Evolutionary conservation across 2,329 filamentous ascomycete species (phyloP).

Genomic region (Alternaria brassicae): DNA sequence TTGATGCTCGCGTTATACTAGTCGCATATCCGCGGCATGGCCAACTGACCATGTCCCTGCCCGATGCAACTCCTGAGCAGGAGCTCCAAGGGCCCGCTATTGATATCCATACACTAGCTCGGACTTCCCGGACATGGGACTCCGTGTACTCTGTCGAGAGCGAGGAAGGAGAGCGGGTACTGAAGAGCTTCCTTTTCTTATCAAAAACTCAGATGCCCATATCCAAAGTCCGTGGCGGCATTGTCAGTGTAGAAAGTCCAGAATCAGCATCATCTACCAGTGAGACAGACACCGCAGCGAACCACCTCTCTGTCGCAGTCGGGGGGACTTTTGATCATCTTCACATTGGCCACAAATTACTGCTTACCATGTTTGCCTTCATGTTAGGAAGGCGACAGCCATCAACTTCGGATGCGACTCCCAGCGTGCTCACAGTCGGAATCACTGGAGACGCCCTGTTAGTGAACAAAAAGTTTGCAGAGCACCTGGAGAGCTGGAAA

Average conservation of each 20-base stretch:
- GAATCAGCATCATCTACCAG: constrained; percentile 4
- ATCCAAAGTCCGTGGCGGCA: constrained; percentile 46
- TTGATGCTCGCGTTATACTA: constrained; percentile 78
- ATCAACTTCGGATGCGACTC: constrained; percentile 21
- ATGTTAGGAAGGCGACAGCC: constrained; percentile 60
- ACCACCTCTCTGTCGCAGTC: constrained; percentile 73
- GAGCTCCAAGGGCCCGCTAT: constrained; percentile 58
- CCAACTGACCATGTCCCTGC: constrained; percentile 28
- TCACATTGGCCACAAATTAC: constrained; percentile 93
- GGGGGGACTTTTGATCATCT: constrained; percentile 97
- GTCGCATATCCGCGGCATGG: constrained; percentile 64
- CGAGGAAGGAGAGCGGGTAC: constrained; percentile 68
- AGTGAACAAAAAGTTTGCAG: constrained; percentile 85
- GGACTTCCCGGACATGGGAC: constrained; percentile 65
- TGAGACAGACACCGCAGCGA: constrained; percentile 15
- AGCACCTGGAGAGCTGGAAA: constrained; percentile 82
- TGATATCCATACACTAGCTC: constrained; percentile 57
- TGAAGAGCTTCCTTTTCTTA: constrained; percentile 55
- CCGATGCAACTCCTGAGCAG: constrained; percentile 37
- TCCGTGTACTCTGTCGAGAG: constrained; percentile 70
- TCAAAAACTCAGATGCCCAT: constrained; percentile 37
- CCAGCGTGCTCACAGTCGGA: constrained; percentile 75
- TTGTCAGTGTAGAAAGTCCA: constrained; percentile 35
- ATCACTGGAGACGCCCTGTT: constrained; percentile 89
- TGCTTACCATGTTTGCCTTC: constrained; percentile 85